phyloP scores from a whole-genome alignment of 192 early-diverging fungal genomes.

The Backusella psychrophila region DNA sequence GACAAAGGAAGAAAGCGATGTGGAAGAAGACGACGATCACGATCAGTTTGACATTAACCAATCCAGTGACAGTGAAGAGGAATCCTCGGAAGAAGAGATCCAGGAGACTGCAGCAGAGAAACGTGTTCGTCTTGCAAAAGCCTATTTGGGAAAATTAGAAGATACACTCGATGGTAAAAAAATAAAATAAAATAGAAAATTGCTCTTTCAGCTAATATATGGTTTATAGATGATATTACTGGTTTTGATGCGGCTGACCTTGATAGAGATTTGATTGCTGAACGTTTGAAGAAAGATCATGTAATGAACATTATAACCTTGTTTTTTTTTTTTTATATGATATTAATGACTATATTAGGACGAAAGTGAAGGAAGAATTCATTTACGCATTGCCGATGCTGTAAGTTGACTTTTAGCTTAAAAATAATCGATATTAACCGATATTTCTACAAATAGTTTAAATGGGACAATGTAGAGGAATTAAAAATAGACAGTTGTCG shows the following conservation, averaged over 20 bases:
- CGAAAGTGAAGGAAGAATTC: constrained; percentile 50
- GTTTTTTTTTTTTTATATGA: background rate
- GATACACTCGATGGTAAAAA: constrained; percentile 50
- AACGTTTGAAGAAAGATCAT: constrained; percentile 79
- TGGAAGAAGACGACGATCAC: constrained; percentile 48
- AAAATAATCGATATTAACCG: background rate
- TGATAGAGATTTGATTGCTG: constrained; percentile 91
- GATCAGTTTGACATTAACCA: constrained; percentile 59
- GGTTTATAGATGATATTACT: constrained; percentile 45
- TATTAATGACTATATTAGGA: constrained; percentile 33
- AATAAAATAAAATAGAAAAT: constrained; percentile 11
- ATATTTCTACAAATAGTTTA: constrained; percentile 8
- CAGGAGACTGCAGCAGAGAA: constrained; percentile 92
- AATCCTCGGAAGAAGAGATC: constrained; percentile 62
- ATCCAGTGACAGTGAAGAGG: constrained; percentile 47
- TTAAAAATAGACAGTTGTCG: constrained; percentile 42
- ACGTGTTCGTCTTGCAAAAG: constrained; percentile 89
- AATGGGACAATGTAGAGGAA: constrained; percentile 30
- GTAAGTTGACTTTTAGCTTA: constrained; percentile 6
- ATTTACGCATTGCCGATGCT: constrained; percentile 56
- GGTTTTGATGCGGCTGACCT: constrained; percentile 92
- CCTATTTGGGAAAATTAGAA: constrained; percentile 82
- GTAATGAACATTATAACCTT: constrained; percentile 27
- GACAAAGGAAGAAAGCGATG: constrained; percentile 6
- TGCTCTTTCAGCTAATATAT: background rate